phyloP scores from a whole-genome alignment of 116 monocot species.

The Trichopus zeylanicus region DNA sequence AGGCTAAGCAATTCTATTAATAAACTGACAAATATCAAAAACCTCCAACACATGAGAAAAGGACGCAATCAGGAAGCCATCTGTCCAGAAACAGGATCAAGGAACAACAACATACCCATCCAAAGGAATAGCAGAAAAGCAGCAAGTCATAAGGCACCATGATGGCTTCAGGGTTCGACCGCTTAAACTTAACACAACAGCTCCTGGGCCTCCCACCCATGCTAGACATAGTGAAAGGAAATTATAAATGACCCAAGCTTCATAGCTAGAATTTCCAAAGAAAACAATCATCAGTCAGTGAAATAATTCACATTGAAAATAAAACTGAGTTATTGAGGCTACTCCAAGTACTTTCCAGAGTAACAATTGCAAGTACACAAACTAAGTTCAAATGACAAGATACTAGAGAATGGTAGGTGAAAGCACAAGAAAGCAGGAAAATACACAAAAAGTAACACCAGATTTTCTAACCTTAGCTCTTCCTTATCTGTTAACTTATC shows the following conservation, averaged over 20 bases:
- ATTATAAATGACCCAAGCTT: slow-evolving; percentile 99
- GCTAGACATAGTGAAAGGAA: slow-evolving; percentile 97
- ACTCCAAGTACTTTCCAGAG: too few species aligned
- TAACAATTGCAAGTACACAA: too few species aligned
- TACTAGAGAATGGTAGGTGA: too few species aligned
- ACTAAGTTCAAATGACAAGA: too few species aligned
- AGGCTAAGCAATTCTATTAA: not conserved
- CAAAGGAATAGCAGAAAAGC: slow-evolving; percentile 84
- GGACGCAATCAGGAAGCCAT: not conserved
- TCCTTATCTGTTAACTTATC: too few species aligned
- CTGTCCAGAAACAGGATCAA: not conserved
- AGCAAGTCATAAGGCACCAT: slow-evolving; percentile 94
- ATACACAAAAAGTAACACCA: too few species aligned
- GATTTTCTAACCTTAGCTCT: too few species aligned
- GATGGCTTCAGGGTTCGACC: slow-evolving; percentile 84
- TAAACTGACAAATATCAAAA: not conserved
- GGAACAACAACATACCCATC: slow-evolving; percentile 51
- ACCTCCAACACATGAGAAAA: not conserved
- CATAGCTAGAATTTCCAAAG: slow-evolving; percentile 49
- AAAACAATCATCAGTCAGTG: too few species aligned
- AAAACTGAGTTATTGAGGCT: too few species aligned
- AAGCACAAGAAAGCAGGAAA: too few species aligned
- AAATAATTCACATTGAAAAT: too few species aligned
- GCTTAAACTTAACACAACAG: slow-evolving; percentile 78
- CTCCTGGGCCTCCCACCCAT: slow-evolving; percentile 98